Evolutionary conservation across 371 early-diverging fungal genomes (phyloP).

Genomic region (Apophysomyces variabilis): DNA sequence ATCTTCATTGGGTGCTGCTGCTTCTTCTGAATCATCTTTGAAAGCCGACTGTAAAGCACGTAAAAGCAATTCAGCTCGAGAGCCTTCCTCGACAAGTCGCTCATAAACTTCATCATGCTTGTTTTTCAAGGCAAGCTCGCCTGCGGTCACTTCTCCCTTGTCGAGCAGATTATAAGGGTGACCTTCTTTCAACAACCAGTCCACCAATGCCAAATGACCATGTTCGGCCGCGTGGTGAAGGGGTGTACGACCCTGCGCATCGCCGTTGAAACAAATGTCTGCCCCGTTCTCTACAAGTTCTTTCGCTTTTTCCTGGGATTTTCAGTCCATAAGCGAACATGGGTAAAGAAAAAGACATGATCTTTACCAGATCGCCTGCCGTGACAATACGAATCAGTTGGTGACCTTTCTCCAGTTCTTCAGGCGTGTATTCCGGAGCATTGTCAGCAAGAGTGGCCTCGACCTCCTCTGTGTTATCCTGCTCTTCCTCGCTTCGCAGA

Average conservation of each 20-base stretch:
- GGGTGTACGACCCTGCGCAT: conserved; percentile 50
- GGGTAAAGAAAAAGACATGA: background rate
- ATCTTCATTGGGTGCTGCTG: conserved; percentile 71
- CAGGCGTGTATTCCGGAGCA: conserved; percentile 34
- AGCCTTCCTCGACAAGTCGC: conserved; percentile 80
- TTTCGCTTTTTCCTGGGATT: conserved; percentile 42
- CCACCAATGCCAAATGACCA: conserved; percentile 58
- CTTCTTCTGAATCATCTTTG: conserved; percentile 31
- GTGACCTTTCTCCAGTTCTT: conserved; percentile 41
- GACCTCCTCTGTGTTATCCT: conserved; percentile 8
- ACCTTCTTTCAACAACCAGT: conserved; percentile 57
- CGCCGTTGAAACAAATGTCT: conserved; percentile 49
- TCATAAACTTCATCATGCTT: conserved; percentile 56
- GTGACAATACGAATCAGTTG: conserved; percentile 42
- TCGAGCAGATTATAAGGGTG: conserved; percentile 60
- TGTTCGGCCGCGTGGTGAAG: conserved; percentile 54
- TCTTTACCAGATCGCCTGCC: conserved; percentile 44
- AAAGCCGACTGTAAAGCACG: conserved; percentile 51
- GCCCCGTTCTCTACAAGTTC: conserved; percentile 34
- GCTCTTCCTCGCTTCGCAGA: background rate
- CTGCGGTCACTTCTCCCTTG: conserved; percentile 47
- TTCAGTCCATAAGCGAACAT: background rate
- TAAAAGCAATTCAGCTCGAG: conserved; percentile 82
- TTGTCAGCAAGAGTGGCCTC: conserved; percentile 19
- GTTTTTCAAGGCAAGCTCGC: conserved; percentile 59